Conservation (phyloP, 495 filamentous ascomycete species). For the Tuber indicum region DNA sequence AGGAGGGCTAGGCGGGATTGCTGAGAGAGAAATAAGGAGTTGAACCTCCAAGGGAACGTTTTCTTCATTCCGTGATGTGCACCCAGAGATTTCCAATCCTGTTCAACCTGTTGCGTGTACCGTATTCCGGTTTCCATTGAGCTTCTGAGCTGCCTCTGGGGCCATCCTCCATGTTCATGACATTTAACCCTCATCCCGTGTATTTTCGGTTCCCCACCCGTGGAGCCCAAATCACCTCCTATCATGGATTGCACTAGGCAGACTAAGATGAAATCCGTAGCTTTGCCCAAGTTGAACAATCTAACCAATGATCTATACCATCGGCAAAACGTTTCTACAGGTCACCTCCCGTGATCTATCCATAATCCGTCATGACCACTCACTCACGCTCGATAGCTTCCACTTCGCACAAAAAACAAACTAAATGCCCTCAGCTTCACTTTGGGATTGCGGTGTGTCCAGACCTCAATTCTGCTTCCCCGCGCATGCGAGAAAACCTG, state of each 20-base stretch:
- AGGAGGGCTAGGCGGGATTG: not conserved
- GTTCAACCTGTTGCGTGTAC: not conserved
- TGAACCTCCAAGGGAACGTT: not conserved
- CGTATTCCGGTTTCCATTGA: not conserved
- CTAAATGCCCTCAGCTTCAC: not conserved
- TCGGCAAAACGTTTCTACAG: not conserved
- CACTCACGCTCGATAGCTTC: not conserved
- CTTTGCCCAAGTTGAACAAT: not conserved
- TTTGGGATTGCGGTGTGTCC: not conserved
- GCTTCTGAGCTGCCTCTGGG: not conserved
- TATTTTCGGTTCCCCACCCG: not conserved
- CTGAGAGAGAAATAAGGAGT: not conserved
- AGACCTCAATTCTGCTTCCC: not conserved
- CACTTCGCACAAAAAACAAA: slow-evolving; percentile 1
- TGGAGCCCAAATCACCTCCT: not conserved
- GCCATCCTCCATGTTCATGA: not conserved
- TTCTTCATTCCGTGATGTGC: not conserved
- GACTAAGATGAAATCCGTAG: not conserved
- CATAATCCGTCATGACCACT: not conserved
- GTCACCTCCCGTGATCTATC: not conserved
- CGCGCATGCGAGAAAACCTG: not conserved
- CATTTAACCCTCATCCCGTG: not conserved
- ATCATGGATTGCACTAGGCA: not conserved
- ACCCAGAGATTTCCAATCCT: not conserved
- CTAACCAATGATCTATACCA: not conserved